Percentiles rank a stretch among this genome's conserved stretches.
Conservation (phyloP, 2,329 filamentous ascomycete genomes). For the Paramyrothecium roridum region DNA sequence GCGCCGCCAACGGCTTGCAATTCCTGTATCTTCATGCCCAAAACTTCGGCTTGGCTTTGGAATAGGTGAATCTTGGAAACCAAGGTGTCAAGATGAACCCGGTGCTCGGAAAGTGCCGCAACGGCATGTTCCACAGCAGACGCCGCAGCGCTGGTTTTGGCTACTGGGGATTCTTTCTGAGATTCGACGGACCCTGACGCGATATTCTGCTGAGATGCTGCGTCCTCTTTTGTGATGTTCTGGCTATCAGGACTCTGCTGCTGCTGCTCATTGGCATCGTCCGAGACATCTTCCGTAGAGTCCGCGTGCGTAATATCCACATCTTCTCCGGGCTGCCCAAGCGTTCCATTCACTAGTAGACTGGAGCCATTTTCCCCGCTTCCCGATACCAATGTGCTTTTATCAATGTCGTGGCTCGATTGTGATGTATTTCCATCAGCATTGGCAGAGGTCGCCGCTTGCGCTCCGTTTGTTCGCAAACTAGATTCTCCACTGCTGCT, state of each 20-base stretch:
- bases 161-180: neutral
- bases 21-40: slow-evolving; percentile 26
- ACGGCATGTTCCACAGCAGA: slow-evolving; percentile 5
- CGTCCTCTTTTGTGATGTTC: neutral
- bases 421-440: too few species aligned
- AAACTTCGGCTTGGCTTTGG: slow-evolving; percentile 21
- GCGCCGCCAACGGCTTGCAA: slow-evolving; percentile 19
- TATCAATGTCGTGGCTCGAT: too few species aligned
- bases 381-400: too few species aligned
- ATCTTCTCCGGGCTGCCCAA: slow-evolving; percentile 35
- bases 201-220: neutral
- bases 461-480: neutral
- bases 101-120: slow-evolving; percentile 22
- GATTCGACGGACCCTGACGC: neutral
- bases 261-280: slow-evolving; percentile 14
- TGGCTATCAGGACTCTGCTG: neutral
- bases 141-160: neutral
- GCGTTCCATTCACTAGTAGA: too few species aligned
- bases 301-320: slow-evolving; percentile 43
- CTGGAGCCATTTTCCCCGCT: too few species aligned
- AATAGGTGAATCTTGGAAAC: slow-evolving; percentile 26
- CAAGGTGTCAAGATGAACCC: slow-evolving; percentile 28
- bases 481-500: neutral
- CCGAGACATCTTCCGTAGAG: slow-evolving; percentile 19
- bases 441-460: too few species aligned